A percentile compares a stretch with the other conserved stretches of the same genome.
These are phyloP conservation scores for Xylaria grammica DNA, from an alignment of 495 filamentous ascomycete genomes.

Conservation along the genomic window DNA sequence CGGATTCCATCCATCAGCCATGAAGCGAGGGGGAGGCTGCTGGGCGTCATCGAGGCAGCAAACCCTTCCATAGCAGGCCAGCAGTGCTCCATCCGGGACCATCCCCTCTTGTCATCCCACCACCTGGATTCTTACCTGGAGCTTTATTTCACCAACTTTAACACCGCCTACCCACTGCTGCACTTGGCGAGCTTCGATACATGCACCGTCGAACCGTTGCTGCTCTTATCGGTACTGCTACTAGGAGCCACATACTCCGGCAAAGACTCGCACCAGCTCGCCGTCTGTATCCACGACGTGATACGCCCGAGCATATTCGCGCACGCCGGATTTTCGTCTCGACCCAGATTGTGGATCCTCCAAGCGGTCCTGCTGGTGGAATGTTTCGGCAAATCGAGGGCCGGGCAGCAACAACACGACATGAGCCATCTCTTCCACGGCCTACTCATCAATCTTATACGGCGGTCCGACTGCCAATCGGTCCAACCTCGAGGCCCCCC, in stretches of 20 bases:
- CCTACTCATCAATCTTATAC: conserved; percentile 62
- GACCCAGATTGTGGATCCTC: conserved; percentile 58
- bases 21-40: not conserved
- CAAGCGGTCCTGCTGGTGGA: conserved; percentile 64
- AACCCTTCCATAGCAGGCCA: conserved; percentile 47
- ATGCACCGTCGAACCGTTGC: conserved; percentile 47
- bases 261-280: conserved; percentile 60
- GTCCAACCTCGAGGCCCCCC: conserved; percentile 36
- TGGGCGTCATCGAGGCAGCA: conserved; percentile 26
- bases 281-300: conserved; percentile 56
- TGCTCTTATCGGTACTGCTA: conserved; percentile 56
- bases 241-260: conserved; percentile 61
- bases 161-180: conserved; percentile 59
- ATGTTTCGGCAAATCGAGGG: conserved; percentile 62
- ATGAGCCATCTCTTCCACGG: conserved; percentile 62
- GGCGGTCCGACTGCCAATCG: conserved; percentile 59
- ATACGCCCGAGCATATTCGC: conserved; percentile 51
- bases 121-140: conserved; percentile 45
- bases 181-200: conserved; percentile 59
- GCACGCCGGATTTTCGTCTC: conserved; percentile 51
- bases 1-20: conserved; percentile 44
- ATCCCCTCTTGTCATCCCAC: conserved; percentile 50
- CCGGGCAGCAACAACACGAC: conserved; percentile 61
- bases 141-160: conserved; percentile 61
- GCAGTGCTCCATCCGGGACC: conserved; percentile 40